Evolutionary conservation across 768 basidiomycete genomes (phyloP).

Genomic region (Trametopsis cervina): DNA sequence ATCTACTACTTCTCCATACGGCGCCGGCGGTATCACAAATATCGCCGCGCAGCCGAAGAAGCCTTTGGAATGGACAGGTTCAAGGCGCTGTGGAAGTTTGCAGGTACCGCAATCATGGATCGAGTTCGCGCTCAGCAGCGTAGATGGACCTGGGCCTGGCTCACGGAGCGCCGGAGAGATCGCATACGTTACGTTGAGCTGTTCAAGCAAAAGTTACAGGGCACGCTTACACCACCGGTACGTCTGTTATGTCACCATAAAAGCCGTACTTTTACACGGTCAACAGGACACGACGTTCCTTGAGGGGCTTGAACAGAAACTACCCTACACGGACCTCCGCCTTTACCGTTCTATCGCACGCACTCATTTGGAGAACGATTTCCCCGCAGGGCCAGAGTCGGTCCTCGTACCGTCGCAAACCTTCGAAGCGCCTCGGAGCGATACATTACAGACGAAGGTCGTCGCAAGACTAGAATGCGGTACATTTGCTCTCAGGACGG

Average conservation of each 20-base stretch:
- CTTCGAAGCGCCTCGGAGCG: conserved; percentile 58
- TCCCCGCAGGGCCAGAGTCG: conserved; percentile 70
- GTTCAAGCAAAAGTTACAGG: conserved; percentile 69
- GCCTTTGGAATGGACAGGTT: conserved; percentile 47
- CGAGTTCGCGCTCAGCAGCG: conserved; percentile 77
- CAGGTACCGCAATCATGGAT: conserved; percentile 68
- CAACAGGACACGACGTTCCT: conserved; percentile 48
- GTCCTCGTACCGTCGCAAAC: conserved; percentile 65
- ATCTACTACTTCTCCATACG: conserved; percentile 95
- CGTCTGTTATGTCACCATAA: not conserved
- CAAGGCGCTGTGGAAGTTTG: conserved; percentile 69
- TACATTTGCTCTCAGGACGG: conserved; percentile 73
- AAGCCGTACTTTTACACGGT: no score
- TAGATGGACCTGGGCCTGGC: conserved; percentile 90
- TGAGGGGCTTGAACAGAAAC: conserved; percentile 67
- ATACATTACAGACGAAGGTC: conserved; percentile 74
- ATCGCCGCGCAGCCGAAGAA: conserved; percentile 59
- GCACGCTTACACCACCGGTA: conserved; percentile 32
- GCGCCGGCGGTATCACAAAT: conserved; percentile 81
- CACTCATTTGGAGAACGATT: conserved; percentile 81
- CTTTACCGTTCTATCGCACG: conserved; percentile 96
- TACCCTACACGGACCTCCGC: conserved; percentile 90
- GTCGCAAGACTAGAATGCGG: conserved; percentile 79
- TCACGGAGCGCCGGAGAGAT: conserved; percentile 83
- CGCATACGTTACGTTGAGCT: conserved; percentile 77